Evolutionary conservation across 441 rosid genomes (phyloP).

Genomic region (Metrosideros polymorpha): DNA sequence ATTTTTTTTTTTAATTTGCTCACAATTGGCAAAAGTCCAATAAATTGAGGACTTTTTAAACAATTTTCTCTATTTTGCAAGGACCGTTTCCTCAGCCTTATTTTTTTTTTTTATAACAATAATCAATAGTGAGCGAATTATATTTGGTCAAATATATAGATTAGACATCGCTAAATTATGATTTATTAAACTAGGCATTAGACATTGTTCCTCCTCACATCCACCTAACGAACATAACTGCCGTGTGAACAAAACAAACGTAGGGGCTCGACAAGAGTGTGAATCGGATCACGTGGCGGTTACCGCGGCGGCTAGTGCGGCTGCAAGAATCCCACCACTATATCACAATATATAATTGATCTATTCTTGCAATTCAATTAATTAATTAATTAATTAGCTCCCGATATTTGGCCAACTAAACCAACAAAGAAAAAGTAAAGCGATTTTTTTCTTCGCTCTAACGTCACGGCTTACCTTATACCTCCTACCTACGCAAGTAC

Average conservation of each 20-base stretch:
- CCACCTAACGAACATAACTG: neutral
- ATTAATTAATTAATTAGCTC: neutral
- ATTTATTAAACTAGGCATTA: neutral
- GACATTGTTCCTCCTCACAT: neutral
- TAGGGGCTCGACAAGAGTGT: neutral
- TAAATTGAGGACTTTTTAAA: too few species aligned
- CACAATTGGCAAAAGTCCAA: too few species aligned
- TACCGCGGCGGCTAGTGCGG: neutral
- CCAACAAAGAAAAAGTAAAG: neutral
- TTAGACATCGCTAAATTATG: neutral
- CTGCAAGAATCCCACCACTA: neutral
- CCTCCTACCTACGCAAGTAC: neutral
- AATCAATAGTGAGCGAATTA: neutral
- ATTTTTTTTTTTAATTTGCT: too few species aligned
- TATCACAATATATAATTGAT: neutral
- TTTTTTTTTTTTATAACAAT: neutral
- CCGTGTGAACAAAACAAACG: neutral
- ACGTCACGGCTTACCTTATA: neutral
- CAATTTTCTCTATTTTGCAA: neutral
- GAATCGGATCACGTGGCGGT: neutral
- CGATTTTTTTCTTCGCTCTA: neutral
- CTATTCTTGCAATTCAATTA: neutral
- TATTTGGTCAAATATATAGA: neutral
- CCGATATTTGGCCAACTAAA: neutral
- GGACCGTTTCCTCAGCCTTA: neutral